A percentile compares a stretch with the other conserved stretches of the same genome.
Conservation (phyloP, 306 rosid species). For the Coriaria nepalensis region DNA sequence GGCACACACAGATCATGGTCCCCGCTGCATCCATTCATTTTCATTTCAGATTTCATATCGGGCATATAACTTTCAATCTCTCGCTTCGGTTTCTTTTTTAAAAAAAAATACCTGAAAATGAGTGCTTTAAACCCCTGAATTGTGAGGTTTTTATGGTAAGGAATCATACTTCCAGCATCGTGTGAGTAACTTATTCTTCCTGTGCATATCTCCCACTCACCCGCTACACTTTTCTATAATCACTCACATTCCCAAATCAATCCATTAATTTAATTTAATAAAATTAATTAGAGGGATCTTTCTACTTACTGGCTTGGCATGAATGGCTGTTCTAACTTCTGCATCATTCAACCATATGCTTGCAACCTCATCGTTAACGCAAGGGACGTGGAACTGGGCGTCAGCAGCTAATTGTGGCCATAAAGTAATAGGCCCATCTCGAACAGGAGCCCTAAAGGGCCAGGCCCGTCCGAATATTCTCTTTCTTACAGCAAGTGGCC, state of each 20-base stretch:
- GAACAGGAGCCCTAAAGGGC: slow-evolving; percentile 50
- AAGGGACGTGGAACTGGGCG: slow-evolving; percentile 9
- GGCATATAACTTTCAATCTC: no score
- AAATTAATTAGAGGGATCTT: not conserved
- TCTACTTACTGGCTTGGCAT: slow-evolving; percentile 32
- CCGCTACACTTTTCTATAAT: slow-evolving; percentile 35
- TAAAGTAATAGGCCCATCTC: slow-evolving; percentile 39
- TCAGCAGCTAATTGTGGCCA: slow-evolving; percentile 40
- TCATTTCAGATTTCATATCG: no score
- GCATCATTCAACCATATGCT: slow-evolving; percentile 41
- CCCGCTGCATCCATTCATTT: no score
- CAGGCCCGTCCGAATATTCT: slow-evolving; percentile 75
- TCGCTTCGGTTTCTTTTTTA: no score
- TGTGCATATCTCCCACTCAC: slow-evolving; percentile 52
- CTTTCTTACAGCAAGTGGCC: slow-evolving; percentile 40
- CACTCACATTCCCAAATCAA: no score
- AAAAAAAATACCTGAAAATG: slow-evolving; percentile 34
- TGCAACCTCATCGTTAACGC: slow-evolving; percentile 49
- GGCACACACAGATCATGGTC: slow-evolving; percentile 88
- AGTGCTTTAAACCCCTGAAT: slow-evolving; percentile 39
- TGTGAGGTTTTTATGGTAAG: slow-evolving; percentile 55
- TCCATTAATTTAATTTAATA: no score
- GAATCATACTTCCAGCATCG: slow-evolving; percentile 64
- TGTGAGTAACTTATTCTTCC: slow-evolving; percentile 15
- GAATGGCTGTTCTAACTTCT: slow-evolving; percentile 52